Conservation (phyloP, 2,329 filamentous ascomycete species). For the Monosporascus sp. region DNA sequence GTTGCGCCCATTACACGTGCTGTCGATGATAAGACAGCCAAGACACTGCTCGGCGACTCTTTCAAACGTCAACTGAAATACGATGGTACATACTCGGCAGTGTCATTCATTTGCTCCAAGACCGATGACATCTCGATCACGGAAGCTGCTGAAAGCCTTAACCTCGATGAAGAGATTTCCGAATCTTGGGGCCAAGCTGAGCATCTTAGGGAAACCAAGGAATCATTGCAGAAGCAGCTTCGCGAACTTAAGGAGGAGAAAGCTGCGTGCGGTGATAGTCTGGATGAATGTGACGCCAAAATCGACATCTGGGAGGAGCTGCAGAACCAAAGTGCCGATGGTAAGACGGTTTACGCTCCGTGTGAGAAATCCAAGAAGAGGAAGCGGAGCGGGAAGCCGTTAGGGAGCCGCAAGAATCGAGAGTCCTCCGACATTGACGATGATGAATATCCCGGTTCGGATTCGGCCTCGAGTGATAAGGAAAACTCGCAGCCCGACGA, state of each 20-base stretch:
- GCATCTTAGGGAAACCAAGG: slow-evolving; percentile 10
- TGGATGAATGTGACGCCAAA: slow-evolving; percentile 41
- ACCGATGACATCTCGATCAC: slow-evolving; percentile 49
- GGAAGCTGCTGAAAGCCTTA: slow-evolving; percentile 31
- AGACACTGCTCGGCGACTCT: slow-evolving; percentile 47
- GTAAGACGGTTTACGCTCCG: slow-evolving; percentile 29
- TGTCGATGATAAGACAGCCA: slow-evolving; percentile 56
- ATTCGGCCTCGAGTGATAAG: slow-evolving; percentile 21
- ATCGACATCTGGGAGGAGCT: slow-evolving; percentile 18
- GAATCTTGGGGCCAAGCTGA: slow-evolving; percentile 29
- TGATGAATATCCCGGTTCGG: slow-evolving; percentile 22
- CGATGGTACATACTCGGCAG: slow-evolving; percentile 46
- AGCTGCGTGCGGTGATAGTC: slow-evolving; percentile 5
- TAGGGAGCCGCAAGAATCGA: slow-evolving; percentile 9
- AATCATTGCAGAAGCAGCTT: slow-evolving; percentile 8
- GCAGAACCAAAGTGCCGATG: slow-evolving; percentile 29
- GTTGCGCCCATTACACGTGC: slow-evolving; percentile 57
- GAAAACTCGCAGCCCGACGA: slow-evolving; percentile 17
- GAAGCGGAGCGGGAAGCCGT: slow-evolving; percentile 26
- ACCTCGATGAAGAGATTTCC: slow-evolving; percentile 28
- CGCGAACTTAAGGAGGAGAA: slow-evolving; percentile 27
- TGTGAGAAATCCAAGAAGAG: slow-evolving; percentile 32
- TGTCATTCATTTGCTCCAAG: slow-evolving; percentile 44
- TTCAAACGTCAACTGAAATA: slow-evolving; percentile 57
- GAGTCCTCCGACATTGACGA: slow-evolving; percentile 7